Base-by-base conservation (phyloP, 441 rosid genomes). In the Gossypium lobatum region DNA sequence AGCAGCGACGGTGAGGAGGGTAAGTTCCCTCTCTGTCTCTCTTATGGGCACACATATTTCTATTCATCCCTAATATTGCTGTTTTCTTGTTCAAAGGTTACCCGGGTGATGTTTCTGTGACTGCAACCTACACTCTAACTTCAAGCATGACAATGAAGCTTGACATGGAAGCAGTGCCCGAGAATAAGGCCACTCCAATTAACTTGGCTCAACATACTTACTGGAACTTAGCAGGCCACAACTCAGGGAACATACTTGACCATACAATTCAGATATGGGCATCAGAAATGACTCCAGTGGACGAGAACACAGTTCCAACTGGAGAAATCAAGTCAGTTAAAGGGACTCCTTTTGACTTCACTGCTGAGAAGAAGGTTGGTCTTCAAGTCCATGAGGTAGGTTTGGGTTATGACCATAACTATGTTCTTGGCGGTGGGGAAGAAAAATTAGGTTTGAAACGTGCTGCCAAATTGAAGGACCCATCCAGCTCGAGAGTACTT, bases 161-260 rank as follows among this genome's bases (percentile, higher is more conserved):
- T 3, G 92, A 94, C 82, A 92, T 94, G 97, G 94, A 92, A 78
- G 98, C 95, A 17, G 82, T 89, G 70, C 82, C 95, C 0, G 87
- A 86, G 78, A 83, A 82, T 76, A 89, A 86, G 82, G 85, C 93
- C 23, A 91, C 97, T 77, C 98, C 92, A 6, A 83, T 92, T 55
- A 92, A 53, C 83, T 85, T 94, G 80, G 98, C 96, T 54, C 98
- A 94, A 71, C 98, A 94, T 76, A 92, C 96, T 25, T 94, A 94
- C 79, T 94, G 97, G 97, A 94, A 92, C 88, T 77, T 94, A 64
- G 88, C 88, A 0, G 98, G 97, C 26, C 97, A 94, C 75, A 73
- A 85, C 82, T 88, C 97, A 0, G 95, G 97, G 69, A 82, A 61
- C 78, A 79, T 87, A 68, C 97, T 94, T 0, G 83, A 87, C 78